Conservation (phyloP, 441 rosid species). For the Mallotus repandus region DNA sequence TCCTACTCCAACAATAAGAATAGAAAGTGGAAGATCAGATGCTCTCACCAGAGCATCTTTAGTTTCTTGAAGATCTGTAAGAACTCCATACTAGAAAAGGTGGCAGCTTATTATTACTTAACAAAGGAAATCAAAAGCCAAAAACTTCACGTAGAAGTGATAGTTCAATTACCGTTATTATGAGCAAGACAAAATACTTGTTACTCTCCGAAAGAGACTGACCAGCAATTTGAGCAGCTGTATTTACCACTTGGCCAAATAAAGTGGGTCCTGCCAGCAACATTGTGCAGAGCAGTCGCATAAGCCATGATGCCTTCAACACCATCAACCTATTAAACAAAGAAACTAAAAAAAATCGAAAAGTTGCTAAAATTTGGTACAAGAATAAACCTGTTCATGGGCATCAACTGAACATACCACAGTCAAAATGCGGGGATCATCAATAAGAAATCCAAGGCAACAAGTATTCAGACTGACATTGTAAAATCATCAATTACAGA, state of each 20-base stretch:
- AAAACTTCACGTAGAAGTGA: not conserved
- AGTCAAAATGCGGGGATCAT: not conserved
- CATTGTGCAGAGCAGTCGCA: conserved; percentile 50
- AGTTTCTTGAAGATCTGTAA: conserved; percentile 88
- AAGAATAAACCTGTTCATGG: not conserved
- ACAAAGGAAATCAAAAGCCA: not conserved
- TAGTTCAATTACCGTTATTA: conserved; percentile 50
- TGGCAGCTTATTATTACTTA: not conserved
- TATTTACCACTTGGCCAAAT: no score
- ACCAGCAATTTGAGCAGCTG: no score
- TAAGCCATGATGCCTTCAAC: conserved; percentile 80
- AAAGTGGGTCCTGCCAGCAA: no score
- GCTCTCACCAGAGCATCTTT: conserved; percentile 79
- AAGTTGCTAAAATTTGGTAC: not conserved
- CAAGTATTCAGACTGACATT: not conserved
- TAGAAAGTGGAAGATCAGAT: conserved; percentile 83
- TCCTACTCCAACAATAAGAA: conserved; percentile 89
- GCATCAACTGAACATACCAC: not conserved
- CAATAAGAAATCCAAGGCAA: not conserved
- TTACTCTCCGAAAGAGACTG: no score
- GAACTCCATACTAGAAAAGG: conserved; percentile 65
- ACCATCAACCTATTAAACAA: conserved; percentile 61
- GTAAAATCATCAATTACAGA: no score
- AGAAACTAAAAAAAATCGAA: not conserved
- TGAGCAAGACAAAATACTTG: no score